Evolutionary conservation across 495 filamentous ascomycete species (phyloP), one percentile per base, ranked within the genome.

Genomic region (Annulohypoxylon maeteangense): DNA sequence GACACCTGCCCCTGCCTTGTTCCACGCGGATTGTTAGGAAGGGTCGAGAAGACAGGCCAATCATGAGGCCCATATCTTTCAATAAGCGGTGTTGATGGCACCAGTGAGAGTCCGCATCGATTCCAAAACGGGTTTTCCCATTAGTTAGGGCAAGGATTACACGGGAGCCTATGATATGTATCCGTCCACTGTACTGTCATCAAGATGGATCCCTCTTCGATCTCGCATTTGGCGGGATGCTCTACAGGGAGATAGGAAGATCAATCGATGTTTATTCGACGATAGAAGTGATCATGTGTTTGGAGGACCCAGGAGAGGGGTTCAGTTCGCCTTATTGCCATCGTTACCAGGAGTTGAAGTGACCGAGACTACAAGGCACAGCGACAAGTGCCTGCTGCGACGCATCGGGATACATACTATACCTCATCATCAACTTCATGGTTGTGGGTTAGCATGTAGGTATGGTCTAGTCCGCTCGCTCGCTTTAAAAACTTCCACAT

Each of bases 1-100:
- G 71, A 74, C 71, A 66, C 67, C 20, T 63, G 71, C 67, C 71
- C 71, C 71, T 74, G 67, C 67, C 36, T 70, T 67, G 67, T 67
- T 71, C 59, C 62, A 63, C 62, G 71, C 62, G 62, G 55, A 70
- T 65, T 60, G 67, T 51, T 34, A 63, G 57, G 62, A 70, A 74
- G 67, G 62, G 56, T 68, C 70, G 64, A 74, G 54, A 16, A 44
- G 53, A 31, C 29, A 63, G 40, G 40, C 71, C 71, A 74, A 74
- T 74, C 71, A 74, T 54, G 16, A 63, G 42, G 51, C 31, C 62
- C 36, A 67, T 56, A 31, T 10, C 58, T 42, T 38, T 68, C 53
- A 64, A 67, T 67, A 60, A 42, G 71, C 67, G 57, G 66, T 55
- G 48, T 67, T 53, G 67, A 70, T 57, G 44, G 66, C 71, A 67